Evolutionary conservation across 148 eudicot genomes (phyloP).

Genomic region (Nyssa sinensis): DNA sequence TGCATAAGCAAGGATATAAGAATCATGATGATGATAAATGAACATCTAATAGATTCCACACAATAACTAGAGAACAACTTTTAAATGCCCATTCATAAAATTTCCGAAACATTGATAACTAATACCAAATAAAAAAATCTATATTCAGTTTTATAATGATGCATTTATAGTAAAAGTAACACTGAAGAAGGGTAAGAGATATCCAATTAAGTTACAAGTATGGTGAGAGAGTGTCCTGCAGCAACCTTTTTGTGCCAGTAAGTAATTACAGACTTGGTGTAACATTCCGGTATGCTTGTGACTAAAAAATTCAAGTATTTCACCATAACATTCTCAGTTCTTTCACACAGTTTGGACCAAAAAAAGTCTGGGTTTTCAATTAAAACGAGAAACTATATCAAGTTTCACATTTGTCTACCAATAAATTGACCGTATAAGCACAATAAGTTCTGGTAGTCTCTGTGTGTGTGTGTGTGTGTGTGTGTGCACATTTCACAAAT

Average conservation of each 20-base stretch:
- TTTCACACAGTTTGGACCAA: background rate
- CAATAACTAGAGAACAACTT: background rate
- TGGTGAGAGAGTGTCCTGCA: background rate
- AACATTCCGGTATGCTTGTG: background rate
- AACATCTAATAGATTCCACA: background rate
- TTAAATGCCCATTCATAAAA: slow-evolving; percentile 3
- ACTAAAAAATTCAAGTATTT: background rate
- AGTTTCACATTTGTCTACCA: background rate
- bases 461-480: no score
- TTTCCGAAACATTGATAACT: background rate
- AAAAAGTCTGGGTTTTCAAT: background rate
- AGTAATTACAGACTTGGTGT: background rate
- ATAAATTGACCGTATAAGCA: background rate
- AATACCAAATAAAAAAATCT: background rate
- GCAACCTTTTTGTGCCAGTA: background rate
- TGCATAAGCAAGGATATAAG: background rate
- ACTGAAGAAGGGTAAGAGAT: background rate
- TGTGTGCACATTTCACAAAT: slow-evolving; percentile 1
- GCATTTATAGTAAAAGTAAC: background rate
- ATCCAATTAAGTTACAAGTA: background rate
- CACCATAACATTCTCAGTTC: background rate
- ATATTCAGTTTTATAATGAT: background rate
- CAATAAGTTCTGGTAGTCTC: background rate
- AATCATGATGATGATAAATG: background rate
- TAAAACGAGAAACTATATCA: background rate